Evolutionary conservation across 2,329 filamentous ascomycete species (phyloP).

Genomic region (Aspergillus sp.): DNA sequence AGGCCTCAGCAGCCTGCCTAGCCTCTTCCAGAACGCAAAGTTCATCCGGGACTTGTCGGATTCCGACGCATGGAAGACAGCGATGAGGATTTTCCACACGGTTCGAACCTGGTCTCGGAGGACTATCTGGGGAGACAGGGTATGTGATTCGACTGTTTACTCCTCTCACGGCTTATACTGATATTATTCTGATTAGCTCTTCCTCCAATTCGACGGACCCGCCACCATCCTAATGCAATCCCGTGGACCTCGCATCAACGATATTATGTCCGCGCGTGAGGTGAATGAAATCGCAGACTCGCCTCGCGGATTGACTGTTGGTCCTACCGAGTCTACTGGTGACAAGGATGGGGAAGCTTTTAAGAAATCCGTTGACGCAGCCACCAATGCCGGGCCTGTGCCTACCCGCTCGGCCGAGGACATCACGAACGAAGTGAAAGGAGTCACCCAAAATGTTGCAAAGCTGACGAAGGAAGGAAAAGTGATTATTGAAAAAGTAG

Average conservation of each 20-base stretch:
- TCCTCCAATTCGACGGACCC: slow-evolving; percentile 84
- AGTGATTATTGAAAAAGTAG: slow-evolving; percentile 53
- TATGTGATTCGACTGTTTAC: slow-evolving; percentile 28
- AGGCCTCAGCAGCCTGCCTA: slow-evolving; percentile 52
- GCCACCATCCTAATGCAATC: slow-evolving; percentile 83
- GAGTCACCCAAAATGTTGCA: slow-evolving; percentile 41
- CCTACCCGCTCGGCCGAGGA: slow-evolving; percentile 24
- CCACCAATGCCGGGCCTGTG: slow-evolving; percentile 18
- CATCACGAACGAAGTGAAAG: slow-evolving; percentile 25
- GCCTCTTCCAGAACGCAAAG: slow-evolving; percentile 62
- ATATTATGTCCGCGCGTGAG: slow-evolving; percentile 71
- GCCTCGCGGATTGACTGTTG: slow-evolving; percentile 65
- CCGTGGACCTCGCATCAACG: slow-evolving; percentile 71
- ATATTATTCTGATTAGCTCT: slow-evolving; percentile 50
- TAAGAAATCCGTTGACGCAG: slow-evolving; percentile 15
- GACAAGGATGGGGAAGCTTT: slow-evolving; percentile 10
- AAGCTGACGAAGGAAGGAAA: slow-evolving; percentile 58
- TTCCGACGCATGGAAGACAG: slow-evolving; percentile 66
- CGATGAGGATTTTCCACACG: slow-evolving; percentile 61
- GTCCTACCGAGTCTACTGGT: slow-evolving; percentile 45
- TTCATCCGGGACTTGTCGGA: slow-evolving; percentile 70
- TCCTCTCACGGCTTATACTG: neutral
- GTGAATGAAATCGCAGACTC: slow-evolving; percentile 86
- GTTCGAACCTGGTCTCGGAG: slow-evolving; percentile 72
- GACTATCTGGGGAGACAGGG: slow-evolving; percentile 87